These are phyloP conservation scores for Cutaneotrichosporon spelunceum DNA, from an alignment of 1,284 basidiomycete genomes.

Conservation along the genomic window DNA sequence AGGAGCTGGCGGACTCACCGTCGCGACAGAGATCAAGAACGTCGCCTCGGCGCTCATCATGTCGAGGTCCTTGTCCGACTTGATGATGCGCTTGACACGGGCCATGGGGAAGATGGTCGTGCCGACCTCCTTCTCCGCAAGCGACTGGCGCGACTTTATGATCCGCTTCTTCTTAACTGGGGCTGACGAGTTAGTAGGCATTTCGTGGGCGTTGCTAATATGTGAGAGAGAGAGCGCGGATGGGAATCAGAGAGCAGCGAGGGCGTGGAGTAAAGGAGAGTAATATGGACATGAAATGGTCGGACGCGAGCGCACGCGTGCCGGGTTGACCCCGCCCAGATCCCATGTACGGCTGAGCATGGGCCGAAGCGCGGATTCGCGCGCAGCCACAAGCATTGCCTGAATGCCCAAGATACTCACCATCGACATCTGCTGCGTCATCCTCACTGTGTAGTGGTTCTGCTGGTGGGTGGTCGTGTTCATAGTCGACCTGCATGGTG, in stretches of 20 bases:
- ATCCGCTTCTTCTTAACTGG: conserved; percentile 36
- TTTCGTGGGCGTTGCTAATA: too few relatives aligned
- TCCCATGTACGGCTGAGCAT: background rate
- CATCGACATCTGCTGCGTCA: background rate
- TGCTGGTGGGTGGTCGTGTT: conserved; percentile 9
- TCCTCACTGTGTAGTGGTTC: conserved; percentile 11
- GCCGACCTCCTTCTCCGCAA: conserved; percentile 46
- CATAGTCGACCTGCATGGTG: conserved; percentile 26
- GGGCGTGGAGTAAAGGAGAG: background rate
- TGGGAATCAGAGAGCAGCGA: background rate
- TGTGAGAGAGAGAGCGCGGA: background rate
- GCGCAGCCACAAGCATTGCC: background rate
- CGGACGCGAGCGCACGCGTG: background rate
- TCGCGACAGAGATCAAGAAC: conserved; percentile 52
- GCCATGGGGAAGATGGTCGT: conserved; percentile 50
- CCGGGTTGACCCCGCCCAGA: background rate
- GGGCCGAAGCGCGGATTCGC: background rate
- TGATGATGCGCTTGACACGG: conserved; percentile 53
- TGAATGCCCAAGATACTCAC: background rate
- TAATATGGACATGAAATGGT: background rate
- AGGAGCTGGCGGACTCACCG: conserved; percentile 18
- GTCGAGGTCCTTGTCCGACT: conserved; percentile 53
- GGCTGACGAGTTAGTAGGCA: conserved; percentile 9
- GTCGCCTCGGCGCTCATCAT: conserved; percentile 52
- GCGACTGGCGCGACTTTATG: conserved; percentile 44